Evolutionary conservation across 176 grass and related monocot genomes (phyloP), one percentile per base, ranked within the genome.

Genomic region (Secale cereale): DNA sequence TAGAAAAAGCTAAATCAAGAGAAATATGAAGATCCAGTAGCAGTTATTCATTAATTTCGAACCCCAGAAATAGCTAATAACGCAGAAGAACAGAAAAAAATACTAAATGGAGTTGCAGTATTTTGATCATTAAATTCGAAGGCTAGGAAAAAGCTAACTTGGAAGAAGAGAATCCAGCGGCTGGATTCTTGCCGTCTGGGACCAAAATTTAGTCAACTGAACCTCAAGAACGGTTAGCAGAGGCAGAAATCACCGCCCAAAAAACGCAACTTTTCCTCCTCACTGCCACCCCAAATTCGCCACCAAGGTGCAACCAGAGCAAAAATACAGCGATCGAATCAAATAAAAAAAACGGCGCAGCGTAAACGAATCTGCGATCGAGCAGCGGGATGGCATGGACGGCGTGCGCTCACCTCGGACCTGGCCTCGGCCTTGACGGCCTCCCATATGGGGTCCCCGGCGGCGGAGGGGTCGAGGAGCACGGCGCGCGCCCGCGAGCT

Each of bases 391-490:
- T 48, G 33, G 2, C 28, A 8, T 1, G 28, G 30, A 37, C 4
- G 19, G 66, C 59, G n/a, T n/a, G n/a, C n/a, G 66, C 82, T 90
- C 23, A 99, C 93, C 93, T 99, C 97, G 52, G 82, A 84, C 81
- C 90, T 94, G 33, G 93, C 97, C 81, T 99, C 93, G 37, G 88
- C 81, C 74, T 90, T 92, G 74, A 99, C 82, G 50, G 91, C 88
- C 67, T 96, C 90, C 97, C 97, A 99, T 81, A 99, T 94, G 54
- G 93, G 91, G 78, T 99, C 97, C 23, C 88, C 93, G 28, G 71
- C 75, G 33, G 85, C 93, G 54, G 74, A 70, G 48, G 83, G 78
- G 82, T 94, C 93, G 37, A 91, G 85, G 28, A 91, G 85, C 35
- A 94, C 84, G 54, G 78, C 82, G 59, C 89, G 76, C 59, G 73